Evolutionary conservation across 1,284 basidiomycete genomes (phyloP).

Genomic region (Kwoniella shivajii): DNA sequence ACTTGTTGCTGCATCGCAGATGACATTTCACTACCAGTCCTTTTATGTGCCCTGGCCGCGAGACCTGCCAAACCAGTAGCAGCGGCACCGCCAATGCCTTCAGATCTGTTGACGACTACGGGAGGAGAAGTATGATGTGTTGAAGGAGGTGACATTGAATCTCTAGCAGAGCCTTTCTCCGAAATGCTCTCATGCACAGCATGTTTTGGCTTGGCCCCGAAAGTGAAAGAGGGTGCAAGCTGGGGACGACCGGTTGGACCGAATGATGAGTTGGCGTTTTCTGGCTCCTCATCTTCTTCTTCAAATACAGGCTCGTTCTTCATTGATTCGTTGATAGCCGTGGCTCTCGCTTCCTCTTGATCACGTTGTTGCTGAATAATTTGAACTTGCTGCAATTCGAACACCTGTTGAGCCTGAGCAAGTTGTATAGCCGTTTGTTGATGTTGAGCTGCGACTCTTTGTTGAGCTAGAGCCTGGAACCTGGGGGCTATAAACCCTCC

Average conservation of each 20-base stretch:
- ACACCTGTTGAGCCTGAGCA: constrained; percentile 45
- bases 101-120: constrained; percentile 39
- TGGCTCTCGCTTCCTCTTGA: constrained; percentile 28
- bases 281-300: constrained; percentile 45
- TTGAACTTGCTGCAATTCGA: constrained; percentile 38
- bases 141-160: constrained; percentile 24
- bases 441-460: constrained; percentile 53
- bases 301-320: constrained; percentile 48
- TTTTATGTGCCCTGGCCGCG: constrained; percentile 54
- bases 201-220: constrained; percentile 65
- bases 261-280: constrained; percentile 39
- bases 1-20: constrained; percentile 82
- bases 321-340: constrained; percentile 19
- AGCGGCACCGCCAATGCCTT: constrained; percentile 45
- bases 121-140: constrained; percentile 16
- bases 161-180: constrained; percentile 8
- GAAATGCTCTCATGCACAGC: constrained; percentile 13
- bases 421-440: constrained; percentile 54
- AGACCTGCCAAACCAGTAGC: constrained; percentile 50
- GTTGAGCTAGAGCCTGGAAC: constrained; percentile 79
- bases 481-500: constrained; percentile 77
- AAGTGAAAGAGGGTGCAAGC: constrained; percentile 84
- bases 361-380: constrained; percentile 25
- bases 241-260: constrained; percentile 84
- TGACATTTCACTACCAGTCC: constrained; percentile 67